Percentiles rank a stretch among this genome's conserved stretches.
phyloP scores from a whole-genome alignment of 2,329 filamentous ascomycete species.

The Colletotrichum liaoningense region DNA sequence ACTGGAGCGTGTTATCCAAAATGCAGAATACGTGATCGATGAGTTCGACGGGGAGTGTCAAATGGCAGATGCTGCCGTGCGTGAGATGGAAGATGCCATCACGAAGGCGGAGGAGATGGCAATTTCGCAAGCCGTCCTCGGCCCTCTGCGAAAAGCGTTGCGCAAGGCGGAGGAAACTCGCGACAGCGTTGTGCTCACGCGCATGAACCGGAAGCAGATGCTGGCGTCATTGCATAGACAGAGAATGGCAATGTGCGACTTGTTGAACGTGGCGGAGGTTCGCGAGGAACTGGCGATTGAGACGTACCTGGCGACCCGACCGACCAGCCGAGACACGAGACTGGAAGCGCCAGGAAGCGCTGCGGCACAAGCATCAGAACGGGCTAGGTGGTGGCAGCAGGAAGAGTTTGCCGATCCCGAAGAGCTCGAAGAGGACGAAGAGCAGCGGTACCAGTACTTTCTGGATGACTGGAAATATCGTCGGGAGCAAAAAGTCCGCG shows the following conservation, averaged over 20 bases:
- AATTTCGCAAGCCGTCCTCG: background rate
- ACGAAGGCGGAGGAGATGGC: background rate
- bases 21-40: background rate
- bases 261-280: background rate
- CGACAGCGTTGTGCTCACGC: background rate
- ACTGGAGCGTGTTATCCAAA: background rate
- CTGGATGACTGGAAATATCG: background rate
- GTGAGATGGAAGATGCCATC: background rate
- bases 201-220: background rate
- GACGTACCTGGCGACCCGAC: background rate
- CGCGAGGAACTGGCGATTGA: background rate
- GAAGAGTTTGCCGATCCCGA: background rate
- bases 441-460: background rate
- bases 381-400: background rate
- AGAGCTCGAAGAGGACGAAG: background rate
- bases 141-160: background rate
- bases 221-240: background rate
- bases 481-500: no score
- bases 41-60: background rate
- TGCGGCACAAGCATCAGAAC: background rate
- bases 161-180: background rate
- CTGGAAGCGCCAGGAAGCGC: background rate
- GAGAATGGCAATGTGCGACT: background rate
- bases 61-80: background rate
- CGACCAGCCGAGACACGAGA: background rate